These are phyloP conservation scores for Xerocomus brunneocitrinus DNA, from an alignment of 768 basidiomycete species.

Conservation along the genomic window DNA sequence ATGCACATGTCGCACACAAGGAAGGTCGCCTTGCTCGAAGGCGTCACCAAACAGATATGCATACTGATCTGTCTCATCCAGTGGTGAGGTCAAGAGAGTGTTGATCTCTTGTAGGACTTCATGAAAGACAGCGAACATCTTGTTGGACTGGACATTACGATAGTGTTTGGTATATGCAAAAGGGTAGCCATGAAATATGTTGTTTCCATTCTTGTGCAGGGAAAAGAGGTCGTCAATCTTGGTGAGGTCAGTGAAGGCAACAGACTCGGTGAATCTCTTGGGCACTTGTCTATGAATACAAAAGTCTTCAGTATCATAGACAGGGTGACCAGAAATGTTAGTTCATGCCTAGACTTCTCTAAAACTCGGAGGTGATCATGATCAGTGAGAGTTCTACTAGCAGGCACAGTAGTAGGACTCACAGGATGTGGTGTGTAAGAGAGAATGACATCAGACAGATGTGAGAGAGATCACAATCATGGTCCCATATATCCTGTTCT, in stretches of 20 bases:
- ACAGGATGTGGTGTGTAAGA: conserved; percentile 4
- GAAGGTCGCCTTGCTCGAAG: too few relatives aligned
- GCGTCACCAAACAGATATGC: too few relatives aligned
- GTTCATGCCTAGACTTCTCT: background rate
- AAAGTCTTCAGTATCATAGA: background rate
- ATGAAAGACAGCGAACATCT: background rate
- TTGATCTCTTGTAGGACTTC: background rate
- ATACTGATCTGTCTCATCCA: too few relatives aligned
- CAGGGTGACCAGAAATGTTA: background rate
- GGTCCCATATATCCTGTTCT: background rate
- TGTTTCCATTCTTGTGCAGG: background rate
- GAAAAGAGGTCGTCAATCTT: background rate
- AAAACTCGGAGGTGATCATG: conserved; percentile 1
- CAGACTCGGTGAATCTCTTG: background rate
- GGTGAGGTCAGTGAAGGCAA: background rate
- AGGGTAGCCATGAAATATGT: background rate
- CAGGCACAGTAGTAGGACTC: background rate
- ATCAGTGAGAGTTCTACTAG: too few relatives aligned
- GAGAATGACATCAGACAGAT: background rate
- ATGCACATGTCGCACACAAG: too few relatives aligned
- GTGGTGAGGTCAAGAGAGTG: background rate
- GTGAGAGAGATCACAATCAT: background rate
- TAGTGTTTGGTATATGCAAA: background rate
- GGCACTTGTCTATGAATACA: background rate
- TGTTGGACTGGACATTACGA: background rate